phyloP scores from a whole-genome alignment of 805 yeast genomes.

The Metschnikowia corniflorae region DNA sequence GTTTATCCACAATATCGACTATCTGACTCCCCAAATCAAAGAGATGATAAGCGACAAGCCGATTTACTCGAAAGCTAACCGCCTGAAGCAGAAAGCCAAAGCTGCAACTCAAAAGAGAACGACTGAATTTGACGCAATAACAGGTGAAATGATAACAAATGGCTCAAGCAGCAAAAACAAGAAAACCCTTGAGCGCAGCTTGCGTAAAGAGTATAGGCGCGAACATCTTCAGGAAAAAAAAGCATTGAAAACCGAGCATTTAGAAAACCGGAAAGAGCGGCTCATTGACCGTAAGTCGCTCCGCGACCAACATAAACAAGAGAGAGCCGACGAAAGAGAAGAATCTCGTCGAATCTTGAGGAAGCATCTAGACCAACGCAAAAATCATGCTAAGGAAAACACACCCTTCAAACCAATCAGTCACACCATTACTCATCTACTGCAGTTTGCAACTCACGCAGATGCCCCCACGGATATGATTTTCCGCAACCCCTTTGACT shows the following conservation, averaged over 20 bases:
- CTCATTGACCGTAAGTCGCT: background rate
- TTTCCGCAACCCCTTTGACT: constrained; percentile 14
- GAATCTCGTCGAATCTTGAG: constrained; percentile 9
- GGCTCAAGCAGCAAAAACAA: background rate
- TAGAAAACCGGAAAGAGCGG: background rate
- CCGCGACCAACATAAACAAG: constrained; percentile 1
- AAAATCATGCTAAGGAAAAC: background rate
- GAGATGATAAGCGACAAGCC: constrained; percentile 36
- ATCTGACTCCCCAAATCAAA: constrained; percentile 35
- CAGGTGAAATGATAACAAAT: constrained; percentile 6
- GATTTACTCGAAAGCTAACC: constrained; percentile 38
- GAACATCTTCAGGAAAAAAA: background rate
- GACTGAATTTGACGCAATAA: constrained; percentile 10
- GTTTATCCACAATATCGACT: constrained; percentile 35
- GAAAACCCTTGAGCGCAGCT: background rate
- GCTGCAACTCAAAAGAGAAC: constrained; percentile 3
- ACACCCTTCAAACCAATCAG: background rate
- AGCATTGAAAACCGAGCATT: background rate
- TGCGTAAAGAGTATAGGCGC: background rate
- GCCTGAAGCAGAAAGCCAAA: constrained; percentile 12
- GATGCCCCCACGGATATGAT: background rate
- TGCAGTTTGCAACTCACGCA: background rate
- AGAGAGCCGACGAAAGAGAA: constrained; percentile 7
- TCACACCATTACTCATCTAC: background rate
- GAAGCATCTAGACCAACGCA: constrained; percentile 8